Percentiles rank a stretch among this genome's conserved stretches.
Evolutionary conservation across 2,329 filamentous ascomycete genomes (phyloP).

Genomic region (Blastomyces percursus): DNA sequence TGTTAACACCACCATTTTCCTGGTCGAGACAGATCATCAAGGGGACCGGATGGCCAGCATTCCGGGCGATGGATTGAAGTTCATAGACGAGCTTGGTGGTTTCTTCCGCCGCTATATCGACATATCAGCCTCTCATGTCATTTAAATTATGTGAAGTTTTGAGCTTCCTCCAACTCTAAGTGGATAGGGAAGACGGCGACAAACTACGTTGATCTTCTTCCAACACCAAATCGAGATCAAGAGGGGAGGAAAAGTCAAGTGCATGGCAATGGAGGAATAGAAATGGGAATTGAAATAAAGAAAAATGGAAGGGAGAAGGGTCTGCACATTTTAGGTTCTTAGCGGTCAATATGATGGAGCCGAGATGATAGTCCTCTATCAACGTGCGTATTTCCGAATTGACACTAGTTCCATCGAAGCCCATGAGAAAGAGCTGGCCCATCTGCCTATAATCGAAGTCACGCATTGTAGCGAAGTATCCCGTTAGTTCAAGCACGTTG

Average conservation of each 20-base stretch:
- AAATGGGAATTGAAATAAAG: conserved; percentile 1
- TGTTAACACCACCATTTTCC: conserved; percentile 97
- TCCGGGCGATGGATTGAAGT: conserved; percentile 79
- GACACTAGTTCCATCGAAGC: conserved; percentile 54
- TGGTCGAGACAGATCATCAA: conserved; percentile 87
- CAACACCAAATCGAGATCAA: background rate
- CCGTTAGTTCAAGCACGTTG: conserved; percentile 22
- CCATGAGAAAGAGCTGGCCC: conserved; percentile 55
- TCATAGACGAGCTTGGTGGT: conserved; percentile 81
- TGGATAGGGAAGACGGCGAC: background rate
- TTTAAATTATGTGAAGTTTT: background rate
- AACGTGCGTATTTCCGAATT: conserved; percentile 52
- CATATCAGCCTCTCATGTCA: conserved; percentile 22
- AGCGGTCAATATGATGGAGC: conserved; percentile 61
- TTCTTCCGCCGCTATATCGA: conserved; percentile 66
- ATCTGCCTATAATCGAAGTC: conserved; percentile 47
- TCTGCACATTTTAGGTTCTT: conserved; percentile 53
- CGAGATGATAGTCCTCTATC: conserved; percentile 63
- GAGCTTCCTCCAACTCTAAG: background rate
- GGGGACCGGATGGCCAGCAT: conserved; percentile 81
- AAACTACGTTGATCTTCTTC: background rate
- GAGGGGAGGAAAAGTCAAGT: background rate
- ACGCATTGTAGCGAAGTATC: conserved; percentile 61
- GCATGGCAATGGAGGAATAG: conserved; percentile 6
- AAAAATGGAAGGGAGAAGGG: conserved; percentile 29